Evolutionary conservation across 345 rosid species (phyloP).

Genomic region (Heritiera littoralis): DNA sequence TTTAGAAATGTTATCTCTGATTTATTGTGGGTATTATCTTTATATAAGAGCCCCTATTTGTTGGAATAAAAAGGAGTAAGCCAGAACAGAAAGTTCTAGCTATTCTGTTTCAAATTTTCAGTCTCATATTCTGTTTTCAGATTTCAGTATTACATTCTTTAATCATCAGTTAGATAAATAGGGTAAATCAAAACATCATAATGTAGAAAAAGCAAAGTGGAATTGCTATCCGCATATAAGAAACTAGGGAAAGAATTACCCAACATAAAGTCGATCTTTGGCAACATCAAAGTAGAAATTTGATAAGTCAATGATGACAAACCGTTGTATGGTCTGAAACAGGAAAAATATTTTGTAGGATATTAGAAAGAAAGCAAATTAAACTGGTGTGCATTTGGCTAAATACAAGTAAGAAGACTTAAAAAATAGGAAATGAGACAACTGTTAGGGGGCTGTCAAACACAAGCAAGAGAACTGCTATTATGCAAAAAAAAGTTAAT

Average conservation of each 20-base stretch:
- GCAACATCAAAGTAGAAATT: constrained; percentile 95
- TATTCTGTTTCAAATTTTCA: no score
- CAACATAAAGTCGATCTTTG: constrained; percentile 93
- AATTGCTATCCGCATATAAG: not conserved
- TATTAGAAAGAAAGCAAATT: constrained; percentile 3
- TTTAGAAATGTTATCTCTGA: no score
- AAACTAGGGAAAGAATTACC: constrained; percentile 55
- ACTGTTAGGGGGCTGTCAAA: not conserved
- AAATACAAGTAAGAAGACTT: not conserved
- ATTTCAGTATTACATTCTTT: no score
- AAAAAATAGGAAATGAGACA: constrained; percentile 5
- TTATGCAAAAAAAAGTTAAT: not conserved
- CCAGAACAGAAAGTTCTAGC: no score
- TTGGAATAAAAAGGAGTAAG: no score
- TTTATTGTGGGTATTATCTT: no score
- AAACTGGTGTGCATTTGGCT: constrained; percentile 3
- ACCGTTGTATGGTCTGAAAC: constrained; percentile 79
- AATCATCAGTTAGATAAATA: not conserved
- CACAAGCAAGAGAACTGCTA: not conserved
- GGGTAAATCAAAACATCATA: not conserved
- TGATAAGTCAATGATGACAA: constrained; percentile 84
- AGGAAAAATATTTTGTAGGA: constrained; percentile 1
- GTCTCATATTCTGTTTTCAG: no score
- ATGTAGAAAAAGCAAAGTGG: not conserved
- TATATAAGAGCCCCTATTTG: no score